Conservation (phyloP, 31 red algal species). For the Porphyra umbilicalis region DNA sequence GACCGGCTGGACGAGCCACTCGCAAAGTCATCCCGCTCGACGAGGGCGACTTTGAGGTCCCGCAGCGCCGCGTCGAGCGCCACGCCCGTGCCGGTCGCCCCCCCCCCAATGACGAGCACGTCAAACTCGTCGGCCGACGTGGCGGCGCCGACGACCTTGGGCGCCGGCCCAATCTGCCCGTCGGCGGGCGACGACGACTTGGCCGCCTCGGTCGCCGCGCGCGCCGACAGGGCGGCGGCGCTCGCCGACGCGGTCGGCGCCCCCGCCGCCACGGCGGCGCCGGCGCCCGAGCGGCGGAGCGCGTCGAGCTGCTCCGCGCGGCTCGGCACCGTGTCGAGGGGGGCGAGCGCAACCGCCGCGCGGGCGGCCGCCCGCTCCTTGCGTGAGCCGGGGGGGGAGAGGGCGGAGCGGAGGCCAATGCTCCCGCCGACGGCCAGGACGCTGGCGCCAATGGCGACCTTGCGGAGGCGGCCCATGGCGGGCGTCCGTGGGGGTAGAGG, state of each 20-base stretch:
- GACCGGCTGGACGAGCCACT: conserved; percentile 66
- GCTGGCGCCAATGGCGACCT: neutral
- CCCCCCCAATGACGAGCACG: conserved; percentile 87
- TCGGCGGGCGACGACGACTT: neutral
- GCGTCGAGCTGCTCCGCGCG: conserved; percentile 24
- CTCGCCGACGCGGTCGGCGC: no score
- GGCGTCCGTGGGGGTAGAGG: neutral
- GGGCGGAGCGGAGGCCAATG: neutral
- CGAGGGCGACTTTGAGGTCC: conserved; percentile 77
- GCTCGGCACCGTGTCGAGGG: conserved; percentile 34
- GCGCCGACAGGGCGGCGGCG: neutral
- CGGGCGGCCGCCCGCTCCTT: conserved; percentile 24
- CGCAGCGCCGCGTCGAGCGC: conserved; percentile 84
- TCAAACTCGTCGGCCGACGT: conserved; percentile 35
- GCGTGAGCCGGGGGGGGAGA: neutral
- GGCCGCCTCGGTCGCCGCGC: neutral
- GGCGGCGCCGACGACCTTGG: conserved; percentile 24
- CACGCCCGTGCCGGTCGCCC: conserved; percentile 77
- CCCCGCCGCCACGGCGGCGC: no score
- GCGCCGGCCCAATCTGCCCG: neutral
- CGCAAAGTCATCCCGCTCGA: conserved; percentile 94
- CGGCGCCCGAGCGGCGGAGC: conserved; percentile 16
- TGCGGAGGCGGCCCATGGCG: neutral
- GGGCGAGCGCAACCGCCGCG: conserved; percentile 34
- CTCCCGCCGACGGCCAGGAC: neutral